phyloP scores from a whole-genome alignment of 2,329 filamentous ascomycete species.

The Colletotrichum navitas region DNA sequence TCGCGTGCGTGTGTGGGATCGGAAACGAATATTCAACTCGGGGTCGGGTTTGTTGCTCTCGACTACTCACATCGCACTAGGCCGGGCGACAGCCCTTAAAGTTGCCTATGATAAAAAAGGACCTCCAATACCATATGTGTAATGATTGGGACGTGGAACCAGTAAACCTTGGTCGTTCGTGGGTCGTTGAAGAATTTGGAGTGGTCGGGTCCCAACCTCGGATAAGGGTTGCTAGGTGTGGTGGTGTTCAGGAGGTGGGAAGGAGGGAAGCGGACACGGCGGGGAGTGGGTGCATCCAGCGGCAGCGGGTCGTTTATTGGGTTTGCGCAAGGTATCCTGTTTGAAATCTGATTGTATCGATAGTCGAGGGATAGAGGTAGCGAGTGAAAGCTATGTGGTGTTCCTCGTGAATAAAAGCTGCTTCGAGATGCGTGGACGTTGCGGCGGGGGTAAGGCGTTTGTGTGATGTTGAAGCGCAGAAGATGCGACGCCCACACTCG shows the following conservation, averaged over 20 bases:
- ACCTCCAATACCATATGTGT: conserved; percentile 41
- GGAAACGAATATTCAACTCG: conserved; percentile 5
- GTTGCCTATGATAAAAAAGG: conserved; percentile 35
- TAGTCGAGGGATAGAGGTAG: conserved; percentile 15
- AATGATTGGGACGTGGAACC: conserved; percentile 42
- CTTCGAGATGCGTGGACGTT: conserved; percentile 2
- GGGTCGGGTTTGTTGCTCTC: conserved; percentile 20
- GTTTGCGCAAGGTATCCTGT: conserved; percentile 19
- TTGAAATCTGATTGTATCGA: conserved; percentile 16
- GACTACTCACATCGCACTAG: conserved; percentile 43
- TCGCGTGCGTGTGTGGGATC: conserved; percentile 25
- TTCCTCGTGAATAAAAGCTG: not conserved
- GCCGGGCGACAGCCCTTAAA: conserved; percentile 43
- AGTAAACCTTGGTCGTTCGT: conserved; percentile 38
- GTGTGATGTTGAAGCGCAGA: conserved; percentile 21
- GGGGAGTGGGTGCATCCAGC: conserved; percentile 41
- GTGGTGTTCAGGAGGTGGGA: conserved; percentile 35
- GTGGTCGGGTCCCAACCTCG: conserved; percentile 41
- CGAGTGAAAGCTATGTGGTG: not conserved
- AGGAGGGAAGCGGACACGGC: conserved; percentile 39
- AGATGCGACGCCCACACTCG: conserved; percentile 34
- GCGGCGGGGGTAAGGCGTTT: conserved; percentile 2
- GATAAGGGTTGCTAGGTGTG: conserved; percentile 35
- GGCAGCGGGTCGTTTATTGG: conserved; percentile 32
- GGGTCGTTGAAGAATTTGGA: conserved; percentile 41